Evolutionary conservation across 768 basidiomycete genomes (phyloP), one percentile per base, ranked within the genome.

Genomic region (Auricularia heimuer): DNA sequence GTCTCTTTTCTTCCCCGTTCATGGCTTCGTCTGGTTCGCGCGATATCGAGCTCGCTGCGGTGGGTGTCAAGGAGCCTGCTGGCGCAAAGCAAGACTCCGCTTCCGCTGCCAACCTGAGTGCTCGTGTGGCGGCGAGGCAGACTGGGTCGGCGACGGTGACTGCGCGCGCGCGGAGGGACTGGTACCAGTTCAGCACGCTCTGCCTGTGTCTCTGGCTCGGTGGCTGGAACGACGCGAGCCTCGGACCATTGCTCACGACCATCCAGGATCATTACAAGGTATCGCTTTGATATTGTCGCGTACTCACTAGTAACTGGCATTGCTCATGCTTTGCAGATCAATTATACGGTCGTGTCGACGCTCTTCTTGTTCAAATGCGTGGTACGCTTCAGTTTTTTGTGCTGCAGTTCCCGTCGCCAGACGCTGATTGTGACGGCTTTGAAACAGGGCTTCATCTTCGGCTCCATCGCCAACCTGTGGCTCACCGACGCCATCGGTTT

Each of bases 161-260:
- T 29, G 29, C 29, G 29, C 39, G 39, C 39, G 39, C 39, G 39
- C 39, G 39, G 7, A 42, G 39, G 39, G 24, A 60, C 11, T 60
- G 56, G 56, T 60, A 86, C 34, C 86, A 89, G 66, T 82, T 86
- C 65, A 68, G 74, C 18, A 72, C 85, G 0, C 74, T 85, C 42
- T 88, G 85, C 68, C 83, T 78, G 75, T 75, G 78, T 11, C 62
- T 87, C 60, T 85, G 86, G 66, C 74, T 89, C 3, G 80, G 80
- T 16, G 91, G 91, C 16, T 92, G 89, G 89, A 90, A 87, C 69
- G 90, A 91, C 56, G 56, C 56, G 29, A 60, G 24, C 29, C 12
- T 60, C 11, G 91, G 91, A 1, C 89, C 91, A 1, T 74, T 94
- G 21, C 74, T 93, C 4, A 89, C 88, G 1, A 80, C 84, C 12